Evolutionary conservation across 192 early-diverging fungal species (phyloP).

Genomic region (Entomortierella beljakovae): DNA sequence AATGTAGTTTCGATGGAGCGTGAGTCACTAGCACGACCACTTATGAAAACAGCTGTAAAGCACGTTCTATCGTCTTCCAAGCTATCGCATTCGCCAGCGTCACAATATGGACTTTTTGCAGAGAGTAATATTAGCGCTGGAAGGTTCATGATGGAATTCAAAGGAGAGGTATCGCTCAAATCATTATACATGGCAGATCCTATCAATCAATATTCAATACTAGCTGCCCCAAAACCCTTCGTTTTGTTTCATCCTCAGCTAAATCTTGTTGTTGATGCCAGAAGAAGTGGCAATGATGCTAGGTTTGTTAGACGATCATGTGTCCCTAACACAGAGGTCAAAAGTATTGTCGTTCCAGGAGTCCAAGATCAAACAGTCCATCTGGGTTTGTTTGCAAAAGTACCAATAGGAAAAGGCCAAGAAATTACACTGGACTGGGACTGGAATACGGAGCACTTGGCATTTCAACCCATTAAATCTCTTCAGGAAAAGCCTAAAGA

Average conservation of each 20-base stretch:
- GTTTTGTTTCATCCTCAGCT: constrained; percentile 74
- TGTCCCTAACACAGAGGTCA: constrained; percentile 70
- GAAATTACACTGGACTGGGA: constrained; percentile 80
- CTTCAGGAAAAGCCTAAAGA: constrained; percentile 38
- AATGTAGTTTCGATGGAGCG: constrained; percentile 56
- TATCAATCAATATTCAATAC: constrained; percentile 72
- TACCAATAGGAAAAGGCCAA: constrained; percentile 65
- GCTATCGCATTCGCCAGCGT: constrained; percentile 26
- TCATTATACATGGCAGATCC: constrained; percentile 73
- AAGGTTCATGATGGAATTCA: constrained; percentile 80
- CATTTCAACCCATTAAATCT: constrained; percentile 45
- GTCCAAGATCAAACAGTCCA: constrained; percentile 66
- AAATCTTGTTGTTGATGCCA: constrained; percentile 78
- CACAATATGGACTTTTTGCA: constrained; percentile 72
- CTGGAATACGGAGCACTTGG: constrained; percentile 68
- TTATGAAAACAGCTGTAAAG: constrained; percentile 58
- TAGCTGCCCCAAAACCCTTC: constrained; percentile 72
- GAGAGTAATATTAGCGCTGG: constrained; percentile 63
- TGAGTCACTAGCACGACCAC: constrained; percentile 52
- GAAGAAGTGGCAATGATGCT: constrained; percentile 74
- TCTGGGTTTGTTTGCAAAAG: constrained; percentile 74
- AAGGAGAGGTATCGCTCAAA: constrained; percentile 77
- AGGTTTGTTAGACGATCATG: constrained; percentile 77
- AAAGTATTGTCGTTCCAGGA: constrained; percentile 66
- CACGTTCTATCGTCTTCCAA: constrained; percentile 41